Evolutionary conservation across 345 rosid species (phyloP), one percentile per base, ranked within the genome.

Genomic region (Citrus maxima): DNA sequence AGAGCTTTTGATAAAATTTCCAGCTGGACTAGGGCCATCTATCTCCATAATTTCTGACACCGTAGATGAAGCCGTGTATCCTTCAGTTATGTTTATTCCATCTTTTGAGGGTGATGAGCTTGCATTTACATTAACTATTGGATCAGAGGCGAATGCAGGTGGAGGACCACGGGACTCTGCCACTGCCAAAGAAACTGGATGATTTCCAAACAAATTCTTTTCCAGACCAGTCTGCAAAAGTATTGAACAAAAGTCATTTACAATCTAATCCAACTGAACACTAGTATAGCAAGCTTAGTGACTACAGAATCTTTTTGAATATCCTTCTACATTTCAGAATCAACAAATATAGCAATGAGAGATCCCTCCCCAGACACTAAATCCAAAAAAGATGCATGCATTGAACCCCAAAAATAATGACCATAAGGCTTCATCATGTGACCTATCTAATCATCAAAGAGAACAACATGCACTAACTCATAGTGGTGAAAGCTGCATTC

Each of bases 31-130:
- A 77, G 97, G 93, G 76, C 88, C 88, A 58, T 94, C 98, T 67
- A 96, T 90, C 87, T 96, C 99, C 84, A 88, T 89, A 69, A 96
- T 96, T 83, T 96, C 98, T 28, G 97, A 24, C 34, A 87, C 89
- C 4, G 86, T 89, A 75, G 94, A 83, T 64, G 89, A 84, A 35
- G 80, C 78, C 34, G 82, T 70, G 80, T 85, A 83, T 79, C 83
- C 90, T 81, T 87, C 89, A 70, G 80, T 61, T 38, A 79, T 72
- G 51, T 77, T 83, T 22, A 70, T 85, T 40, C 85, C 96, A 76
- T 81, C 90, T 72, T 82, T 87, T 75, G 82, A 84, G 34, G 93
- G 61, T 59, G 90, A 84, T 74, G 93, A 78, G 65, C 65, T 68
- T 49, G 76, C 62, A 71, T 38, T 76, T 54, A 80, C 83, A 78